A percentile compares a stretch with the other conserved stretches of the same genome.
These are phyloP conservation scores for Pseudogymnoascus sp. DNA, from an alignment of 2,329 filamentous ascomycete genomes.

Conservation along the genomic window DNA sequence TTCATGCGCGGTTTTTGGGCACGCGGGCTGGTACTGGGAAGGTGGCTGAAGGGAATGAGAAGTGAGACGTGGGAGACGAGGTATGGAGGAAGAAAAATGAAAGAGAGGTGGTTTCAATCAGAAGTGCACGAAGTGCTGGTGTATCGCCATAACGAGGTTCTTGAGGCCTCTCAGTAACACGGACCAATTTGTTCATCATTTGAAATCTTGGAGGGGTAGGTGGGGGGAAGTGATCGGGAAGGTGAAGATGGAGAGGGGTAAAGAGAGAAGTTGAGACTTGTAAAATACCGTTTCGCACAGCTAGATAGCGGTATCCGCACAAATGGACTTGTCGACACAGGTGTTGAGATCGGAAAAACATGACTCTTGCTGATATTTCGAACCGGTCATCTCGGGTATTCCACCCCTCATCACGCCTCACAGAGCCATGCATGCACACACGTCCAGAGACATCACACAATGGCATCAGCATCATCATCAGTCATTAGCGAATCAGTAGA, in stretches of 20 bases:
- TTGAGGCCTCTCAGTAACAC: slow-evolving; percentile 9
- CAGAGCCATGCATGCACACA: slow-evolving; percentile 1
- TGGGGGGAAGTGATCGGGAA: neutral
- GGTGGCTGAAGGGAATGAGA: neutral
- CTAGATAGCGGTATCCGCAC: neutral
- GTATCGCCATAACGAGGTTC: slow-evolving; percentile 7
- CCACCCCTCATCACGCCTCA: neutral
- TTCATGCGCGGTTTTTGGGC: neutral
- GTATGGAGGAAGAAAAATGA: neutral
- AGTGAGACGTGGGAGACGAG: neutral
- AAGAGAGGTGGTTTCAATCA: neutral
- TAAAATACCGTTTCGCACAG: neutral
- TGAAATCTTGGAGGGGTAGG: neutral
- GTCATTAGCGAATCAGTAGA: slow-evolving; percentile 10
- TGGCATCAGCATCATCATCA: slow-evolving; percentile 6
- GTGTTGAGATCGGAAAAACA: neutral
- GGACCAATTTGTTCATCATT: slow-evolving; percentile 10
- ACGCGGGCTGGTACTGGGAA: neutral
- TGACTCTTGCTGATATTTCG: neutral
- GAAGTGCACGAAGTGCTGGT: slow-evolving; percentile 9
- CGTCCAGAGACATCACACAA: slow-evolving; percentile 4
- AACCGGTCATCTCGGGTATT: neutral
- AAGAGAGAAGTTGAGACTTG: neutral
- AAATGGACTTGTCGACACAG: neutral
- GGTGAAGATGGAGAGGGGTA: neutral